Evolutionary conservation across 805 yeast genomes (phyloP).

Genomic region (Metschnikowia borealis): DNA sequence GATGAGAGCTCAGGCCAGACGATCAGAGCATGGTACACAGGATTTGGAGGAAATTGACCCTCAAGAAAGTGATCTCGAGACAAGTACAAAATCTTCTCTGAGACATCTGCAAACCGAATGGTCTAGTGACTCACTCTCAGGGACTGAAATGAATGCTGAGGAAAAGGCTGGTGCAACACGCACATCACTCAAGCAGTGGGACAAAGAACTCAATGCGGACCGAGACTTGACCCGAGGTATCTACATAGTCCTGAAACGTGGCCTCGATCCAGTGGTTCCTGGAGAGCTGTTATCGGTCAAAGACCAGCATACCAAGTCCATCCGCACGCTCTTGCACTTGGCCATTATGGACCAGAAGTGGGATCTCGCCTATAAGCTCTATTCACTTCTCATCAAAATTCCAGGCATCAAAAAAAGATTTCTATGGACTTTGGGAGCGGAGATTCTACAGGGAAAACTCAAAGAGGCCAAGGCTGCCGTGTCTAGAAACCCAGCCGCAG

Average conservation of each 20-base stretch:
- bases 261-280: conserved; percentile 7
- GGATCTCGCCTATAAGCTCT: conserved; percentile 51
- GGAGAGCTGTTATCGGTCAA: neutral
- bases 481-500: neutral
- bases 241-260: conserved; percentile 7
- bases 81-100: neutral
- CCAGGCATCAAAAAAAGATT: conserved; percentile 50
- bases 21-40: neutral
- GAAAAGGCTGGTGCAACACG: conserved; percentile 3
- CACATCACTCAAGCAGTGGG: conserved; percentile 8
- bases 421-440: conserved; percentile 63
- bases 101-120: neutral
- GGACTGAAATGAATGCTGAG: neutral
- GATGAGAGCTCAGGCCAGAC: neutral
- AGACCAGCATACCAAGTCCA: conserved; percentile 10
- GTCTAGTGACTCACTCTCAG: neutral
- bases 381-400: conserved; percentile 45
- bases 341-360: conserved; percentile 48
- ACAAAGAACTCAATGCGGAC: conserved; percentile 2
- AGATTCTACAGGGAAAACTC: conserved; percentile 35
- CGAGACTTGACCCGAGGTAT: conserved; percentile 7
- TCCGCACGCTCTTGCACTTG: conserved; percentile 47
- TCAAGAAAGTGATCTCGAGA: neutral
- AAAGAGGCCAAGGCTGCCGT: conserved; percentile 3
- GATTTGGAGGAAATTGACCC: neutral